These are phyloP conservation scores for Trichophyton simii DNA, from an alignment of 2,329 filamentous ascomycete genomes.

Conservation along the genomic window DNA sequence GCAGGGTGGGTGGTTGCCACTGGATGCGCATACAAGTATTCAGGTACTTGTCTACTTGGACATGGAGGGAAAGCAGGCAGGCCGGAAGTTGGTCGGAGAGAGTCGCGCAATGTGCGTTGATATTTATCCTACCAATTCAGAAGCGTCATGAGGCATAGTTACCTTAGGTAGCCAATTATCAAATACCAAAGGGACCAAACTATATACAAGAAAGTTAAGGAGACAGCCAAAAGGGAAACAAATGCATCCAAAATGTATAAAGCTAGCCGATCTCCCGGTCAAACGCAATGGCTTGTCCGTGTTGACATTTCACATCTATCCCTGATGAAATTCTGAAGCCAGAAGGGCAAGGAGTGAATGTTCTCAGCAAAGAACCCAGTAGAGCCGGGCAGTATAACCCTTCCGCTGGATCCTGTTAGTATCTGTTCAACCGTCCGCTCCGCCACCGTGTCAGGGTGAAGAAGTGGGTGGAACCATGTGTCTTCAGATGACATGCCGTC, in stretches of 20 bases:
- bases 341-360: constrained; percentile 46
- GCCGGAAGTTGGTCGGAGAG: background rate
- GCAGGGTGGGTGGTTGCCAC: background rate
- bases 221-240: background rate
- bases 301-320: constrained; percentile 24
- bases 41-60: background rate
- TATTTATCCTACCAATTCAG: background rate
- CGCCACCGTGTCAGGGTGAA: constrained; percentile 52
- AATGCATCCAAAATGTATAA: background rate
- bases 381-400: constrained; percentile 44
- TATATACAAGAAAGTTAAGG: background rate
- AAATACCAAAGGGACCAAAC: background rate
- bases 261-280: background rate
- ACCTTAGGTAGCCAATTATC: background rate
- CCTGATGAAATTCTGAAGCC: constrained; percentile 47
- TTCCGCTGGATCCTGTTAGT: constrained; percentile 43
- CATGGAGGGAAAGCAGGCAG: background rate
- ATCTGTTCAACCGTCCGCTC: constrained; percentile 51
- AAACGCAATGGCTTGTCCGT: background rate
- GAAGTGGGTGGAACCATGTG: constrained; percentile 40
- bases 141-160: background rate
- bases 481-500: constrained; percentile 41
- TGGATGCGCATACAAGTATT: background rate
- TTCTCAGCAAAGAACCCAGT: constrained; percentile 31
- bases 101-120: background rate